These are phyloP conservation scores for Starmerella powellii DNA, from an alignment of 805 yeast species.

Conservation along the genomic window DNA sequence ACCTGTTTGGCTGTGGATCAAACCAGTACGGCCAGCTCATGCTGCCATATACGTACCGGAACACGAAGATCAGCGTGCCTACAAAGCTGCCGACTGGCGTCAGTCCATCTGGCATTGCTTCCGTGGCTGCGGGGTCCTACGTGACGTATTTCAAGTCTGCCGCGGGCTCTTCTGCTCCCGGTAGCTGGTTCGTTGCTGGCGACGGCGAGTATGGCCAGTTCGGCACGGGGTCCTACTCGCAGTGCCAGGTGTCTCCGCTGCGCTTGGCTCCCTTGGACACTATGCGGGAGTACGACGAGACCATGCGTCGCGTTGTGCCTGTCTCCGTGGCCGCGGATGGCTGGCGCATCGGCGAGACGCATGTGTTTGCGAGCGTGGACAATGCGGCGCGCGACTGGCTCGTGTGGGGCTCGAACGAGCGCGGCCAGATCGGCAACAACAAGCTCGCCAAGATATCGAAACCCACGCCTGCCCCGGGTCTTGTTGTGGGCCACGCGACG, in stretches of 20 bases:
- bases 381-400: conserved; percentile 38
- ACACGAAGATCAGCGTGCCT: conserved; percentile 64
- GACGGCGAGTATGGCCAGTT: conserved; percentile 76
- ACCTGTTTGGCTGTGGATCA: conserved; percentile 75
- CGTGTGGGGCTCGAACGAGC: conserved; percentile 75
- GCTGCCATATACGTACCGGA: conserved; percentile 48
- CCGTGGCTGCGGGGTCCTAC: conserved; percentile 60
- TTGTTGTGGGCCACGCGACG: neutral
- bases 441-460: conserved; percentile 42
- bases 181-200: conserved; percentile 51
- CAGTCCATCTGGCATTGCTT: conserved; percentile 10
- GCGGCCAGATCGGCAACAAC: conserved; percentile 78
- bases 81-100: conserved; percentile 34
- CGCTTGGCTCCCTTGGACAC: conserved; percentile 39
- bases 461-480: conserved; percentile 14
- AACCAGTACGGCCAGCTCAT: conserved; percentile 82
- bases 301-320: conserved; percentile 31
- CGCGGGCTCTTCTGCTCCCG: conserved; percentile 4
- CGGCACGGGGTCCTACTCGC: conserved; percentile 66
- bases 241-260: conserved; percentile 58
- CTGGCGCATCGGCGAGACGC: conserved; percentile 55
- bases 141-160: conserved; percentile 39
- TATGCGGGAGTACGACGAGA: conserved; percentile 46
- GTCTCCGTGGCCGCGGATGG: conserved; percentile 35
- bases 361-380: conserved; percentile 45